Evolutionary conservation across 129 eudicot genomes (phyloP).

Genomic region (Escallonia rubra): DNA sequence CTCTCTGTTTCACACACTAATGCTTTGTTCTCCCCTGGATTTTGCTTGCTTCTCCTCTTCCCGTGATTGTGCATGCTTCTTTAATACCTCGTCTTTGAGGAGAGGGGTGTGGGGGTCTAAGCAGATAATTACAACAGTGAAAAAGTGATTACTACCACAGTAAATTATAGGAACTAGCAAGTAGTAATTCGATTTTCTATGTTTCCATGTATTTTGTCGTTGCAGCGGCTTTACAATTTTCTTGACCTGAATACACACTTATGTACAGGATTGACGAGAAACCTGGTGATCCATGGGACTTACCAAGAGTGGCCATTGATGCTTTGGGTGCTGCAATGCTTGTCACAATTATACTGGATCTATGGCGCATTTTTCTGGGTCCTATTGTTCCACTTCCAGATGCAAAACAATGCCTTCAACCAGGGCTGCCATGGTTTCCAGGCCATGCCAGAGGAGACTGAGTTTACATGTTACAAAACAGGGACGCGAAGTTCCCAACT

Average conservation of each 20-base stretch:
- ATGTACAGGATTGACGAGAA: conserved; percentile 74
- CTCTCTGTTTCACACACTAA: too few relatives aligned
- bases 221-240: background rate
- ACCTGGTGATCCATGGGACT: conserved; percentile 63
- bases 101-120: too few relatives aligned
- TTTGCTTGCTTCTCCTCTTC: too few relatives aligned
- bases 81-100: too few relatives aligned
- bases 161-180: too few relatives aligned
- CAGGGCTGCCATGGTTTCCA: conserved; percentile 84
- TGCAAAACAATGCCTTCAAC: conserved; percentile 53
- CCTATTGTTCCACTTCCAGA: conserved; percentile 70
- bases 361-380: conserved; percentile 87
- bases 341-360: conserved; percentile 79
- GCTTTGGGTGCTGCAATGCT: conserved; percentile 98
- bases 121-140: too few relatives aligned
- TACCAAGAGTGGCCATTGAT: conserved; percentile 81
- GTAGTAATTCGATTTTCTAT: too few relatives aligned
- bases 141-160: too few relatives aligned
- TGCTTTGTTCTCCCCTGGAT: too few relatives aligned
- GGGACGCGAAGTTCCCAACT: background rate
- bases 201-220: too few relatives aligned
- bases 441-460: conserved; percentile 26
- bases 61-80: too few relatives aligned
- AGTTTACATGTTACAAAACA: background rate
- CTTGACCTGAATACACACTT: background rate